phyloP scores from a whole-genome alignment of 495 filamentous ascomycete species.

The Articulospora tetracladia region DNA sequence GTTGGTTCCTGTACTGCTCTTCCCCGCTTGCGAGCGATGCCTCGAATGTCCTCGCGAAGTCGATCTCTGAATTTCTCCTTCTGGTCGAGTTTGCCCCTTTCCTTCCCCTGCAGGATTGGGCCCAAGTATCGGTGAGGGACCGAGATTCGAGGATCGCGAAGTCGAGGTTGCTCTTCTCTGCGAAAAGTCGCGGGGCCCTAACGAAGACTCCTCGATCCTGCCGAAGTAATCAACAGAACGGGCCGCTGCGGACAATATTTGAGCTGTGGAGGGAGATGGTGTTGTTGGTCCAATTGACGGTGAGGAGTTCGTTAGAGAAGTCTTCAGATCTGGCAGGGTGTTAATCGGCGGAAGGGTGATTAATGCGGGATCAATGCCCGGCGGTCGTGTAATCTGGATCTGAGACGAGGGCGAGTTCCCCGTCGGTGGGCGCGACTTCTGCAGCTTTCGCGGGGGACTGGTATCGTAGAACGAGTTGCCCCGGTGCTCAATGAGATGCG shows the following conservation, averaged over 20 bases:
- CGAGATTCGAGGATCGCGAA: conserved; percentile 13
- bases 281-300: conserved; percentile 19
- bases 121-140: conserved; percentile 27
- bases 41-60: conserved; percentile 40
- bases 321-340: conserved; percentile 20
- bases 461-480: conserved; percentile 29
- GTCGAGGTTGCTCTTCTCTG: conserved; percentile 11
- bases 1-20: conserved; percentile 32
- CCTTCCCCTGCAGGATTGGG: conserved; percentile 19
- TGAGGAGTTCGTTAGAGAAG: conserved; percentile 18
- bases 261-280: conserved; percentile 32
- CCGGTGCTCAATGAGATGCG: conserved; percentile 44
- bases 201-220: conserved; percentile 23
- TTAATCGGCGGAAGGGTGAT: conserved; percentile 21
- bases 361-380: conserved; percentile 13
- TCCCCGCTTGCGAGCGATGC: conserved; percentile 41
- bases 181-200: conserved; percentile 18
- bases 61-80: conserved; percentile 3
- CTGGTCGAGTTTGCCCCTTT: not conserved
- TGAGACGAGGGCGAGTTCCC: conserved; percentile 25
- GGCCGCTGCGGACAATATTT: conserved; percentile 30
- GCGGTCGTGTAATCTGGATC: conserved; percentile 22
- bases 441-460: conserved; percentile 22
- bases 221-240: conserved; percentile 33
- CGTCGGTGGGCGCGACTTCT: conserved; percentile 29